Conservation (phyloP, 164 flowering plant genomes). For the Macadamia integrifolia region DNA sequence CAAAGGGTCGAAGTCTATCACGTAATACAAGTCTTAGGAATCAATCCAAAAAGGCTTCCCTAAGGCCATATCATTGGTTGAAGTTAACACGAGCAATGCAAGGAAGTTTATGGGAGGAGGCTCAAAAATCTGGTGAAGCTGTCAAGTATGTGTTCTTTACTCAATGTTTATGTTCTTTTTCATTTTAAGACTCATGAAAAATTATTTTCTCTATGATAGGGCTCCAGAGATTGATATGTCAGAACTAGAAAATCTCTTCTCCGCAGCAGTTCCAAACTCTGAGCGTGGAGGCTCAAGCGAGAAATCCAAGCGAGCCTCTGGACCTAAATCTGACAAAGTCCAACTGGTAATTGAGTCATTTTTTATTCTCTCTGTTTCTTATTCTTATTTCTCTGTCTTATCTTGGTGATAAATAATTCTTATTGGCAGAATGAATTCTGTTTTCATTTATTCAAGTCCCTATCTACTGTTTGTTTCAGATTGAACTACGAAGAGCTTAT, state of each 20-base stretch:
- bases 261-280: constrained; percentile 64
- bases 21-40: constrained; percentile 41
- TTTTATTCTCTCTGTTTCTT: not conserved
- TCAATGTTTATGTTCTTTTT: not conserved
- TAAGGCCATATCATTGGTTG: constrained; percentile 92
- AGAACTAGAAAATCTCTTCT: constrained; percentile 89
- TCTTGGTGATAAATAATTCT: not conserved
- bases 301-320: constrained; percentile 47
- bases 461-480: constrained; percentile 45
- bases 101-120: constrained; percentile 94
- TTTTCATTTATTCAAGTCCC: constrained; percentile 1
- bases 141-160: constrained; percentile 43
- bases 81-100: constrained; percentile 79
- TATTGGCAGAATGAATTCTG: not conserved
- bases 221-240: constrained; percentile 92
- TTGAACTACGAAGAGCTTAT: constrained; percentile 82
- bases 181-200: not conserved
- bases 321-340: constrained; percentile 67
- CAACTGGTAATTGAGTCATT: constrained; percentile 59
- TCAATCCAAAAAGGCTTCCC: constrained; percentile 32
- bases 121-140: constrained; percentile 70
- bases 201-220: constrained; percentile 33
- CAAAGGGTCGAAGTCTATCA: constrained; percentile 41
- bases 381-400: not conserved
- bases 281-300: constrained; percentile 38